Conservation (phyloP, 352 stramenopile species). For the Pythium diclinum region DNA sequence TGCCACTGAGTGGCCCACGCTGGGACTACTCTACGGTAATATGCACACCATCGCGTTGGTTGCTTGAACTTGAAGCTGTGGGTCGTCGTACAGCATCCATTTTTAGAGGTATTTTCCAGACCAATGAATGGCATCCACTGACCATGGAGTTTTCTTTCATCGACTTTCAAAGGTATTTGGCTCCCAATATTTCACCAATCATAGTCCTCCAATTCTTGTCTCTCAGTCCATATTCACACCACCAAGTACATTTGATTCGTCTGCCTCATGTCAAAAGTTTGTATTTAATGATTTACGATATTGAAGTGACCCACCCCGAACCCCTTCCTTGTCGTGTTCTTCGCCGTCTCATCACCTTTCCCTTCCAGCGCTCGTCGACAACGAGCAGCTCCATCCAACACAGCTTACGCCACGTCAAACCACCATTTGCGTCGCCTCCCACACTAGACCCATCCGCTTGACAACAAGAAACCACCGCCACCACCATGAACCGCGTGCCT, state of each 20-base stretch:
- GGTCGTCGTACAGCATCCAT: too few species aligned
- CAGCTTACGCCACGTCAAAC: not conserved
- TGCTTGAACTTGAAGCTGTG: slow-evolving; percentile 7
- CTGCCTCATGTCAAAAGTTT: too few species aligned
- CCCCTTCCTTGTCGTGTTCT: not conserved
- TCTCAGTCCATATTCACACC: not conserved
- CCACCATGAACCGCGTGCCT: slow-evolving; percentile 19
- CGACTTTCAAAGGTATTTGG: not conserved
- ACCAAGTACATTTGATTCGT: not conserved
- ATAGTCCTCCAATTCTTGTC: not conserved
- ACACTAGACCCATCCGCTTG: not conserved
- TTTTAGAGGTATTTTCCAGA: not conserved
- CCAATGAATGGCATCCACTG: too few species aligned
- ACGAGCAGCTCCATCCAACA: not conserved
- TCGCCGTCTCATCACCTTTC: not conserved
- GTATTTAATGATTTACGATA: not conserved
- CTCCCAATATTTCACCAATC: not conserved
- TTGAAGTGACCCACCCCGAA: slow-evolving; percentile 8
- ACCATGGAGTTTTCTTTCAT: not conserved
- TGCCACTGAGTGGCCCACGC: too few species aligned
- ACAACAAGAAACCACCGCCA: too few species aligned
- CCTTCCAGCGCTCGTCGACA: not conserved
- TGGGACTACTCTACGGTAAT: too few species aligned
- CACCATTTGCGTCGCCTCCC: not conserved
- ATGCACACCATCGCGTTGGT: not conserved